Conservation (phyloP, 2,329 filamentous ascomycete species). For the Fusarium palustre region DNA sequence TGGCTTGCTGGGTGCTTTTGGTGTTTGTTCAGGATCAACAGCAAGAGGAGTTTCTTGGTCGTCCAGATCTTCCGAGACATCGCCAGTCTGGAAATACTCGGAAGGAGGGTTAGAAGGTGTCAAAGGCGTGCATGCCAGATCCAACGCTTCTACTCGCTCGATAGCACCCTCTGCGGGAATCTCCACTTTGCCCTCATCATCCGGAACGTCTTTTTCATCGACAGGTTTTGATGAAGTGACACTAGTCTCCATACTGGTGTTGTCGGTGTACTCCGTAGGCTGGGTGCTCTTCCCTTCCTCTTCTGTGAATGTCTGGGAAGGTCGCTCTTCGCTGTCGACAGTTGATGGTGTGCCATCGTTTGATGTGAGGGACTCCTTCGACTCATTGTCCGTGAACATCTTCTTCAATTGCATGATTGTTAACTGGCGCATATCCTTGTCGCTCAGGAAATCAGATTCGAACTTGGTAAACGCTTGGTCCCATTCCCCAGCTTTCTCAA, state of each 20-base stretch:
- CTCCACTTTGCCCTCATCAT: constrained; percentile 50
- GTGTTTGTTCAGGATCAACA: constrained; percentile 40
- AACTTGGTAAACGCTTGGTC: constrained; percentile 91
- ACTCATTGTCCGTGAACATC: constrained; percentile 92
- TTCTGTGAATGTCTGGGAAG: constrained; percentile 60
- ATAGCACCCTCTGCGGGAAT: constrained; percentile 53
- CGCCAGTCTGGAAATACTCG: constrained; percentile 21
- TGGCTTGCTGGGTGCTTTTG: constrained; percentile 32
- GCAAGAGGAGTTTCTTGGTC: constrained; percentile 26
- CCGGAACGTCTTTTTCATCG: constrained; percentile 40
- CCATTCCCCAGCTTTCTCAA: constrained; percentile 94
- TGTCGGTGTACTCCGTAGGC: constrained; percentile 55
- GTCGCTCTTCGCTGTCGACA: constrained; percentile 62
- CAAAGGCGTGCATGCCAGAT: constrained; percentile 58
- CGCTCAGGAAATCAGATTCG: constrained; percentile 92
- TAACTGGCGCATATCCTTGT: constrained; percentile 93
- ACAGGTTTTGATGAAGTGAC: constrained; percentile 43
- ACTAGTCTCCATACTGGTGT: constrained; percentile 50
- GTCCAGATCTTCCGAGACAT: neutral
- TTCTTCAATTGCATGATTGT: constrained; percentile 94
- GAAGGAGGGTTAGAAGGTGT: constrained; percentile 38
- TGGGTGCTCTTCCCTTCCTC: constrained; percentile 61
- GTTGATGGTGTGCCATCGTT: constrained; percentile 74
- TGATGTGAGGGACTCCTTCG: constrained; percentile 77
- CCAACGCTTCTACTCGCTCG: constrained; percentile 62